A percentile compares a stretch with the other conserved stretches of the same genome.
phyloP scores from a whole-genome alignment of 2,329 filamentous ascomycete genomes.

The Dactylellina sp. region DNA sequence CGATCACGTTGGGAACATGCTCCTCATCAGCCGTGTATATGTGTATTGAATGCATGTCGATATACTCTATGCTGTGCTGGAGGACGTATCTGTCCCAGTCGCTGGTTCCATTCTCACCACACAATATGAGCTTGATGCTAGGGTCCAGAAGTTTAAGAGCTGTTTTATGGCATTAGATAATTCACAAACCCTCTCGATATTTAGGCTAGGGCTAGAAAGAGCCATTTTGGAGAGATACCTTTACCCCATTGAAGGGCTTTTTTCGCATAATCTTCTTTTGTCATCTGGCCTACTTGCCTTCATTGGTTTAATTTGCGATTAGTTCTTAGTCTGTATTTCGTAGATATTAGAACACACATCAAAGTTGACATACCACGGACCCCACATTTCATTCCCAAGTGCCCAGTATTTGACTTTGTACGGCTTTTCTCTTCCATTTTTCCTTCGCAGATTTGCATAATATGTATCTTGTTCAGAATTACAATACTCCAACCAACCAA shows the following conservation, averaged over 20 bases:
- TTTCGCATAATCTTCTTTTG: constrained; percentile 76
- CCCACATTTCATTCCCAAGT: constrained; percentile 75
- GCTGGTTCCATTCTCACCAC: constrained; percentile 76
- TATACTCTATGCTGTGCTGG: constrained; percentile 74
- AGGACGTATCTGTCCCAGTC: constrained; percentile 80
- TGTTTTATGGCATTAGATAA: constrained; percentile 8
- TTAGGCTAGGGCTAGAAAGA: neutral
- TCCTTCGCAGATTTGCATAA: constrained; percentile 82
- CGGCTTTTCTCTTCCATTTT: constrained; percentile 79
- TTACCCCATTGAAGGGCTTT: constrained; percentile 79
- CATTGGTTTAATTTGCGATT: constrained; percentile 3
- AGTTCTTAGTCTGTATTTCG: too few species aligned
- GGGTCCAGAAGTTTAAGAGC: constrained; percentile 78
- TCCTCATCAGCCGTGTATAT: constrained; percentile 73
- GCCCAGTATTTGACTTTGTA: constrained; percentile 88
- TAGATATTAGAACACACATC: neutral
- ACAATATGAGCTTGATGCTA: constrained; percentile 76
- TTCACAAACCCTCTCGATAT: neutral
- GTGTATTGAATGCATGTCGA: constrained; percentile 86
- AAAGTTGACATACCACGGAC: constrained; percentile 60
- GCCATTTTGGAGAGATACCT: constrained; percentile 61
- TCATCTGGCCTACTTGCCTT: constrained; percentile 74
- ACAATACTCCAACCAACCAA: constrained; percentile 88
- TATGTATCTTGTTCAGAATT: constrained; percentile 81
- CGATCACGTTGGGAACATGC: constrained; percentile 70